Evolutionary conservation across 441 rosid species (phyloP), one percentile per base, ranked within the genome.

Genomic region (Gossypium laxum): DNA sequence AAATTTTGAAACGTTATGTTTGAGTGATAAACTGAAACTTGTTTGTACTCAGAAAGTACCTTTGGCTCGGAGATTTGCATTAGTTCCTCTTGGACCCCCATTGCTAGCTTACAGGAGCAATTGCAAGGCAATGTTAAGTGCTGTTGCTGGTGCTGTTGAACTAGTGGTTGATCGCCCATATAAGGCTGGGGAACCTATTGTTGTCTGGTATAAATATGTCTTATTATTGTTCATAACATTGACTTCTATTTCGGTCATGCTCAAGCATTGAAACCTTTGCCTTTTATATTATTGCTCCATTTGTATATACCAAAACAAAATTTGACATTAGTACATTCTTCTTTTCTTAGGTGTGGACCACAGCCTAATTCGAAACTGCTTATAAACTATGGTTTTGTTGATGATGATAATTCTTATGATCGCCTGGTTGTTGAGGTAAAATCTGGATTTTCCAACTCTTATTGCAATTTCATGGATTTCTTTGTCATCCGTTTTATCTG

Each of bases 61-160:
- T 78, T 86, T 93, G 82, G 97, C 97, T 74, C 85, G 96, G 72
- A 89, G 98, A 75, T 93, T 93, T 85, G 98, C 98, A 51, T 81
- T 93, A 83, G 98, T 89, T 73, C 98, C 98, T 74, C 94, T 93
- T 84, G 98, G 97, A 41, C 98, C 98, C 67, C 98, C 97, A 71
- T 79, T 93, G 82, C 85, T 93, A 72, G 89, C 97, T 26, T 93
- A 93, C 82, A 77, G 88, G 72, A 91, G 96, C 86, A 91, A 87
- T 76, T 93, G 91, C 82, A 89, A 88, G 84, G 94, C 97, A 74
- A 93, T 93, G 96, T 80, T 91, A 77, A 85, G 85, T 24, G 96
- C 91, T 64, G 86, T 83, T 81, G 91, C 82, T 75, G 97, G 78
- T 80, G 89, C 89, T 74, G 96, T 93, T 67, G 84, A 93, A 77